Evolutionary conservation across 106 monocot genomes (phyloP), one percentile per base, ranked within the genome.

Genomic region (Posidonia australis): DNA sequence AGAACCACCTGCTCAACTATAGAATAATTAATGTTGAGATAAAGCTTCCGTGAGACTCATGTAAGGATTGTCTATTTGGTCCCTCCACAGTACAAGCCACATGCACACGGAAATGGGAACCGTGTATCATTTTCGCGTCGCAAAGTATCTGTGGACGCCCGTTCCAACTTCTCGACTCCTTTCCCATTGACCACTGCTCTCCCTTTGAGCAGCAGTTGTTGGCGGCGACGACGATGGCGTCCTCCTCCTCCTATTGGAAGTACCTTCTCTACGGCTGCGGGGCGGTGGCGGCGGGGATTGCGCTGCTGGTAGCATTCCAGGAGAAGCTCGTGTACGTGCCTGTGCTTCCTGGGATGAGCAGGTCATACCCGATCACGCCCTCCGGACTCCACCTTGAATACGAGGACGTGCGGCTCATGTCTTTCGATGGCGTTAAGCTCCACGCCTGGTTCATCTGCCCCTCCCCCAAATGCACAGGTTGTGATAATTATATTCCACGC

Each of bases 281-380:
- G 16, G 54, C 80, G 27, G 82, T 67, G 71, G 80, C 77, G 52
- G 78, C 74, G 49, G 88, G 88, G 3, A 13, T 92, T 78, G 82
- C 80, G 60, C 65, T 82, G 72, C 78, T 92, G 70, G 84, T 88
- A 26, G 85, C 88, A 51, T 85, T 92, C 43, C 92, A 92, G 82
- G 92, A 92, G 74, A 77, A 73, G 66, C 77, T 92, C 24, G 85
- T 92, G 7, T 92, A 92, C 76, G 92, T 88, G 30, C 92, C 92
- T 18, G 84, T 81, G 45, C 54, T 92, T 27, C 92, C 92, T 19
- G 92, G 92, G 5, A 63, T 92, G 54, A 23, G 76, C 54, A 79
- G 80, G 10, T 47, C 92, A 31, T 92, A 92, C 71, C 9, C 85
- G 67, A 22, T 85, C 54, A 85, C 84, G 16, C 92, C 92, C 29